Evolutionary conservation across 306 rosid genomes (phyloP), one percentile per base, ranked within the genome.

Genomic region (Cucumis hystrix): DNA sequence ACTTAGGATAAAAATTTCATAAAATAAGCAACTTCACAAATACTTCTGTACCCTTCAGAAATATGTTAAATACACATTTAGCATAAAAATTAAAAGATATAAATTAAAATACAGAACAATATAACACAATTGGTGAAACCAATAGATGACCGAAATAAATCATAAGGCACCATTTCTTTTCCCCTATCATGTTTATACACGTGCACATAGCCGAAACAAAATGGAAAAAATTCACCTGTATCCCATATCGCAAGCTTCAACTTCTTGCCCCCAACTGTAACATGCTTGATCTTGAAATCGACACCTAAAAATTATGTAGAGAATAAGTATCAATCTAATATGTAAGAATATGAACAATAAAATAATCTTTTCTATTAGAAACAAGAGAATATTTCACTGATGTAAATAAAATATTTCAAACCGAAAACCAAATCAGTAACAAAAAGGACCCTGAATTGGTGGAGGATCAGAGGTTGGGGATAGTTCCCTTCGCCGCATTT

Each of bases 181-280:
- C n/a, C 33, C n/a, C 54, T 43, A 43, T 45, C 75, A 41, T 45
- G 10, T 62, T 28, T 62, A 14, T 6, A 71, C n/a, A 49, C 56
- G 1, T 28, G 43, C 21, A 15, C 59, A 49, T 71, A 47, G 6
- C 75, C 21, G 57, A 43, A 45, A 43, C 6, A 43, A 55, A 67
- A 40, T 7, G 8, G 43, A 6, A 71, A 28, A 28, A 49, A 39
- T 17, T 78, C 88, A 91, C 97, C 98, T 82, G 96, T 93, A 84
- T 93, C 98, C 97, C 98, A 93, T 67, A 93, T 91, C 33, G 97
- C 96, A 78, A 93, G 96, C 83, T 91, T 93, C 84, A 93, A 82
- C 82, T 87, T 89, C 76, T 93, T 93, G 16, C 96, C 97, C 37
- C 93, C 87, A 65, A 76, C 6, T 18, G 83, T 81, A 35, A 86